These are phyloP conservation scores for Cytospora piceicola DNA, from an alignment of 2,329 filamentous ascomycete species.

Conservation along the genomic window DNA sequence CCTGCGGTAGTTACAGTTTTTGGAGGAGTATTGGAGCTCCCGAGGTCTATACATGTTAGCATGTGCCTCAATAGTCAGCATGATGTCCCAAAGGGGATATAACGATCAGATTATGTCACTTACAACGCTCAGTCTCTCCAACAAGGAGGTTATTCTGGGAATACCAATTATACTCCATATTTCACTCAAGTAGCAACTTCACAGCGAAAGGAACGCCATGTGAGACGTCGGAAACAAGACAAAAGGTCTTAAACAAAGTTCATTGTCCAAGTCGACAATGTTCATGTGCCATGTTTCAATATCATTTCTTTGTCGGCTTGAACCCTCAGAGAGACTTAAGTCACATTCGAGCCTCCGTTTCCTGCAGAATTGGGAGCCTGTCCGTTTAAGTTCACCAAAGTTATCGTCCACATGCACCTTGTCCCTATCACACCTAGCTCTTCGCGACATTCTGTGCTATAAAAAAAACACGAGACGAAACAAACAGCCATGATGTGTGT, in stretches of 20 bases:
- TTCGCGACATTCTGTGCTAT: not conserved
- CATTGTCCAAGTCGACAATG: not conserved
- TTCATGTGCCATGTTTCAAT: not conserved
- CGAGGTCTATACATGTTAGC: too few species aligned
- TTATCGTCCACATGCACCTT: not conserved
- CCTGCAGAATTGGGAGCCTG: too few species aligned
- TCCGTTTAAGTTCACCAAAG: not conserved
- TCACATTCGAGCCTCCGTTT: not conserved
- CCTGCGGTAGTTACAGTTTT: too few species aligned
- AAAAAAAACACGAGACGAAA: not conserved
- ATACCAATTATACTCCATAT: too few species aligned
- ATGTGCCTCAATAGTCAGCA: too few species aligned
- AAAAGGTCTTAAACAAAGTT: not conserved
- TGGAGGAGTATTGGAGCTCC: too few species aligned
- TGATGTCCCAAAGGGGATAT: too few species aligned
- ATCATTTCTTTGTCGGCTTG: not conserved
- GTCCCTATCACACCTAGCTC: not conserved
- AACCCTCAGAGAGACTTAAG: not conserved
- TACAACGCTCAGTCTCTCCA: too few species aligned
- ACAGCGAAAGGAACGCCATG: not conserved
- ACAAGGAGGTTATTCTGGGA: too few species aligned
- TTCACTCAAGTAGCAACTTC: not conserved
- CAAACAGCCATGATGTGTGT: slow-evolving; percentile 10
- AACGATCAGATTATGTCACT: too few species aligned
- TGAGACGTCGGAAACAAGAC: not conserved